Evolutionary conservation across 495 filamentous ascomycete genomes (phyloP), one percentile per base, ranked within the genome.

Genomic region (Amniculicola lignicola): DNA sequence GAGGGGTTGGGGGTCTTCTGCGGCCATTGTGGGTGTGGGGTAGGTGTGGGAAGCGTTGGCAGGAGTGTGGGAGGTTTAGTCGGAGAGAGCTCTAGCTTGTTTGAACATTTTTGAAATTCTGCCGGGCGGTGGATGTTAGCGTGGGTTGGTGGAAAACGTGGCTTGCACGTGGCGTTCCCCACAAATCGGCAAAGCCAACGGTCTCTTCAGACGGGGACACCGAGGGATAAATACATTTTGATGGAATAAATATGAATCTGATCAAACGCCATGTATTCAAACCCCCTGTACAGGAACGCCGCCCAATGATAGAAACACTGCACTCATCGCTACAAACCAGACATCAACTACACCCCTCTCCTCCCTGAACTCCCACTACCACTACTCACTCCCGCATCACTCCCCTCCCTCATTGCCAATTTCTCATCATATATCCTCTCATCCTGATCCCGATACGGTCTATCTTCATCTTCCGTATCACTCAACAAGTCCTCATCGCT

Each of bases 401-500:
- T 64, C 15, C 42, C 49, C 9, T 42, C 35, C 4, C 37, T 42
- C 16, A 45, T 25, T 16, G 10, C 41, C 14, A n/a, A 27, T 31
- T 65, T 61, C 40, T 61, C 54, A 38, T 65, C 44, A 47, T 35
- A 58, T 3, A 36, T 44, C 42, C 33, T 38, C 27, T 61, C 57
- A 16, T 62, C 54, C 14, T 37, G 54, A 58, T 65, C 54, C 39
- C 28, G 36, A 42, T 61, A 57, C 11, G 56, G 41, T 6, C 33
- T 42, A 10, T 51, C 51, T 15, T 33, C 61, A 6, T 31, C 52
- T n/a, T 63, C 63, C 23, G 44, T 53, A 0, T 66, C 63, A 36
- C 60, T 63, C 80, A 67, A 46, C 11, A 60, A 23, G 40, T 83
- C 81, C 52, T 89, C 88, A 44, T 93, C 91, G 53, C 81, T 84